These are phyloP conservation scores for Talaromyces sp. DNA, from an alignment of 2,329 filamentous ascomycete species.

Conservation along the genomic window DNA sequence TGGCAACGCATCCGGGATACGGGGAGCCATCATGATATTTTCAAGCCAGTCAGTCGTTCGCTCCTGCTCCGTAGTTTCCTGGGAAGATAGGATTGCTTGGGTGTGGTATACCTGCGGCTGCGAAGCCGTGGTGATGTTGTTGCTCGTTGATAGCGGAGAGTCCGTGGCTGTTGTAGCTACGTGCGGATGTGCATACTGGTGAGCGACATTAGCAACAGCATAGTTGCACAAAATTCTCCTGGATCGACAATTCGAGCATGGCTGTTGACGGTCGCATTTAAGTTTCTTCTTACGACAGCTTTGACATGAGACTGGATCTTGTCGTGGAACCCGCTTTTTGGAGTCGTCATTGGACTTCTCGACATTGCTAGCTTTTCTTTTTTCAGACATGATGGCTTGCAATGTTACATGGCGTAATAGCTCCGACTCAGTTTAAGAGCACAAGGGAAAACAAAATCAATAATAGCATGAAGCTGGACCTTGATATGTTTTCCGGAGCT, in stretches of 20 bases:
- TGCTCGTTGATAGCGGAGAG: slow-evolving; percentile 20
- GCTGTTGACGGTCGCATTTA: slow-evolving; percentile 52
- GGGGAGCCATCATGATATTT: slow-evolving; percentile 15
- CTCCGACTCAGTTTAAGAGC: background rate
- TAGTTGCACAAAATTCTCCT: slow-evolving; percentile 31
- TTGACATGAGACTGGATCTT: slow-evolving; percentile 41
- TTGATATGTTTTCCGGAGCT: background rate
- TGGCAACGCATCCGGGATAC: slow-evolving; percentile 9
- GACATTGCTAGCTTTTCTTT: slow-evolving; percentile 20
- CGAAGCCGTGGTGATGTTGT: slow-evolving; percentile 22
- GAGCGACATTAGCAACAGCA: background rate
- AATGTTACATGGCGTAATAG: background rate
- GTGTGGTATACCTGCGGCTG: slow-evolving; percentile 22
- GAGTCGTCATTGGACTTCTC: background rate
- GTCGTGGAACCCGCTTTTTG: slow-evolving; percentile 25
- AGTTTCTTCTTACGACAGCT: slow-evolving; percentile 46
- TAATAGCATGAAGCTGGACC: background rate
- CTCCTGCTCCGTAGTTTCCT: slow-evolving; percentile 9
- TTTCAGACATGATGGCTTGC: slow-evolving; percentile 20
- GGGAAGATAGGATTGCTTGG: slow-evolving; percentile 24
- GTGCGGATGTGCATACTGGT: slow-evolving; percentile 1
- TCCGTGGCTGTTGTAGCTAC: background rate
- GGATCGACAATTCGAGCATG: slow-evolving; percentile 48
- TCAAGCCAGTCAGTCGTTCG: slow-evolving; percentile 5
- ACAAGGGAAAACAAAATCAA: background rate